Base-by-base conservation (phyloP, 2,329 filamentous ascomycete species). In the Curvularia sp. region DNA sequence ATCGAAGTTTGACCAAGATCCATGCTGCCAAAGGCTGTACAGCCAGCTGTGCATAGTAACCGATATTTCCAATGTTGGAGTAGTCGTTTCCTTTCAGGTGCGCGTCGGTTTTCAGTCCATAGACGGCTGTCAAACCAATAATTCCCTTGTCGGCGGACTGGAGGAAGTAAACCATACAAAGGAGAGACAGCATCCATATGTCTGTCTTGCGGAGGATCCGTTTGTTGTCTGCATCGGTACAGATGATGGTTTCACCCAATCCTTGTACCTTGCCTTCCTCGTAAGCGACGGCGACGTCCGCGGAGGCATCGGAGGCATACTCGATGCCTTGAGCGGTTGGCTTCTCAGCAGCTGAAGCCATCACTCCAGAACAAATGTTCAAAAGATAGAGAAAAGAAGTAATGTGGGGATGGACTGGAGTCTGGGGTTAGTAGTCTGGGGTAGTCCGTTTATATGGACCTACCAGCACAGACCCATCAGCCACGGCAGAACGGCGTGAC, bases 21-120 rank as follows among this genome's bases (percentile, higher is more conserved):
- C 83, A 64, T 0, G 82, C 82, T 0, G 82, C 82, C 0, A 83
- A 81, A 62, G 83, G 84, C 18, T 82, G 79, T 70, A 81, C 83
- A 9, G 78, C 70, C 2, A 86, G 77, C 67, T 84, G 84, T n/a
- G 79, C 79, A 38, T 82, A 77, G 65, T 82, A 82, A 52, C 83
- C 81, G 26, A 82, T 77, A 35, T 77, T 79, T 1, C 80, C 80
- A 4, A 82, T 74, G 77, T 79, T 82, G 33, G 77, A 76, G 62
- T 83, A 83, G 60, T 83, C 69, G 48, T 79, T 75, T 31, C 80
- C 81, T 1, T 68, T 61, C 5, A 84, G 76, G 8, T 79, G 53
- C 9, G 67, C 65, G 10, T 69, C 66, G 12, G 38, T 57, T 12
- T 58, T 61, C 83, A 3, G 78, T 82, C 35, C 85, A 61, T 87